Evolutionary conservation across 83 land plant species (phyloP), one percentile per base, ranked within the genome.

Genomic region (Diphasiastrum complanatum): DNA sequence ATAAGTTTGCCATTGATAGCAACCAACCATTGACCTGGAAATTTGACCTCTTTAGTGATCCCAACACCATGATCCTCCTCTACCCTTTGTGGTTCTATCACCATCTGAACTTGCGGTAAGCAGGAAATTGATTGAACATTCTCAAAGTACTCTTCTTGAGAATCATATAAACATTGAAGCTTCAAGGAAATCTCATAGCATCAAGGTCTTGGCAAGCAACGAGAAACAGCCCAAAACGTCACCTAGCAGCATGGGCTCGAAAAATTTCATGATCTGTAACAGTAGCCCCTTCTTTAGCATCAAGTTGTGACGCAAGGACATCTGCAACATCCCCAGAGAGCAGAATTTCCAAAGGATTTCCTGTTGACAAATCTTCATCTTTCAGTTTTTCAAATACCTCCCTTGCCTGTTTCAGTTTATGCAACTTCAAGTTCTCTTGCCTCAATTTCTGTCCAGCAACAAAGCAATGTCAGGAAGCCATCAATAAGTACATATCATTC

Each of bases 261-360:
- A 40, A 77, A 34, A 77, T 77, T 2, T 62, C 77, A 32, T 65
- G 68, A 65, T 72, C 76, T 34, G 77, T 66, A 10, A 77, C 63
- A 3, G 60, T 51, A 12, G 60, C 61, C 27, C 71, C 60, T 25
- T 40, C 51, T 30, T 72, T 64, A n/a, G 56, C 51, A 55, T 77
- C 79, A 12, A 77, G 51, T 18, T 66, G 40, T 35, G 79, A 71
- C 45, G 79, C 77, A 32, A 77, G 59, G 35, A 67, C 57, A 46
- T 72, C 79, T 31, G 66, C 52, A 57, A 66, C 54, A 61, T 55
- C 64, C 19, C 40, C 72, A 33, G 55, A 45, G 47, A 77, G 50
- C 3, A 77, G 50, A 32, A 60, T n/a, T 29, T 67, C 67, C 35
- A 77, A 45, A 5, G 72, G 77, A 36, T 52, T 65, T 52, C 71